Evolutionary conservation across 352 stramenopile genomes (phyloP).

Genomic region (Aphanomyces astaci): DNA sequence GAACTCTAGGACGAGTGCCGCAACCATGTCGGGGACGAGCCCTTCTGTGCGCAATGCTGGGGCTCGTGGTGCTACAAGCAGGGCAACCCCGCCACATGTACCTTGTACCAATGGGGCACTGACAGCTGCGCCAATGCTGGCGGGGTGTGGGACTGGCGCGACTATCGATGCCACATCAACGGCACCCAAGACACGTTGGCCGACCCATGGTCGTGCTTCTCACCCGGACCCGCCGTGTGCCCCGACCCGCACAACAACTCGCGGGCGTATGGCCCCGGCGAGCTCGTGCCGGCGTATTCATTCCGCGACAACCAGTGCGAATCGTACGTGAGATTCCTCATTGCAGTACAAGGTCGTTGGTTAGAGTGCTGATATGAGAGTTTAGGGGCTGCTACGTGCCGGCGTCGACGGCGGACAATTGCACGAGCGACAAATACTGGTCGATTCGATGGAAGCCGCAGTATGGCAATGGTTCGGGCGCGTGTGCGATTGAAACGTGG

Average conservation of each 20-base stretch:
- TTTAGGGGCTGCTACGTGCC: constrained; percentile 8
- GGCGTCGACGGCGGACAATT: neutral
- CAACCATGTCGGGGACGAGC: neutral
- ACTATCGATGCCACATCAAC: neutral
- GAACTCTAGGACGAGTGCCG: neutral
- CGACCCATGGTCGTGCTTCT: neutral
- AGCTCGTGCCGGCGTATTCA: constrained; percentile 3
- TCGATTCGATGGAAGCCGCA: neutral
- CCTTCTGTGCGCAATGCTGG: constrained; percentile 10
- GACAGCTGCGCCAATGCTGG: neutral
- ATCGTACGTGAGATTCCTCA: neutral
- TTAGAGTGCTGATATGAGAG: no score
- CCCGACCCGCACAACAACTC: neutral
- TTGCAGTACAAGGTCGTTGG: no score
- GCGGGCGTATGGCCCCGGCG: neutral
- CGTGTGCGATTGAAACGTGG: neutral
- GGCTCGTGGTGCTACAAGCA: neutral
- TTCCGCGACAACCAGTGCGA: neutral
- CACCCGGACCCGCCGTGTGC: neutral
- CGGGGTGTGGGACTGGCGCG: neutral
- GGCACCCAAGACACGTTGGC: neutral
- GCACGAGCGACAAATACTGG: constrained; percentile 7
- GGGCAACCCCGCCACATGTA: neutral
- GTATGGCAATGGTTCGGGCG: neutral
- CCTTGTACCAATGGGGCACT: neutral